Conservation (phyloP, 2,329 filamentous ascomycete species). For the Paecilomyces niveus region DNA sequence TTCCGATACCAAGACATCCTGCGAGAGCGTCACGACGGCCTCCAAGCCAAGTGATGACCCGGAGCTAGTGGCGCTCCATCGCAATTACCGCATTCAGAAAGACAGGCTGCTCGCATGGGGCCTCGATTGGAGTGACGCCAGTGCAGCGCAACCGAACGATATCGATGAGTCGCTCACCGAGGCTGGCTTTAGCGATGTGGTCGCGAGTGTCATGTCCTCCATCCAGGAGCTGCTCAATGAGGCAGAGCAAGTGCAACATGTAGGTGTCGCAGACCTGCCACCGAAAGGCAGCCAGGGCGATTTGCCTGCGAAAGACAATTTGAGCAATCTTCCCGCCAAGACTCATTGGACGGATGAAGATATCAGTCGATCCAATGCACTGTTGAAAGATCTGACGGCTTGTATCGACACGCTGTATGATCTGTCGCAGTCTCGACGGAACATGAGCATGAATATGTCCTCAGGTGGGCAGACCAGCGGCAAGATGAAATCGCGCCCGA, state of each 20-base stretch:
- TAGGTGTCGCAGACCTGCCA: conserved; percentile 31
- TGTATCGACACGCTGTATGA: conserved; percentile 61
- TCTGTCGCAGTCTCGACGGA: conserved; percentile 50
- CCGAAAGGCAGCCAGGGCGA: conserved; percentile 28
- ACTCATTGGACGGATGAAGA: conserved; percentile 43
- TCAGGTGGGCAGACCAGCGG: conserved; percentile 19
- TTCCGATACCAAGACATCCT: conserved; percentile 57
- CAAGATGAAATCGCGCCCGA: conserved; percentile 17
- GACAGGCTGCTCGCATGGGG: conserved; percentile 59
- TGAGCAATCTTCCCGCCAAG: conserved; percentile 28
- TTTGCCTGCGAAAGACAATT: conserved; percentile 20
- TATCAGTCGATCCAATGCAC: conserved; percentile 48
- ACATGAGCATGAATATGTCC: conserved; percentile 35
- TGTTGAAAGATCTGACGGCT: conserved; percentile 54
- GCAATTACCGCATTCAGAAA: conserved; percentile 57
- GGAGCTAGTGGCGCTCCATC: conserved; percentile 50
- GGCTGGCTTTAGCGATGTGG: conserved; percentile 57
- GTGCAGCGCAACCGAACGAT: conserved; percentile 48
- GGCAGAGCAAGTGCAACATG: conserved; percentile 50
- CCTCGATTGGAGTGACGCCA: conserved; percentile 58
- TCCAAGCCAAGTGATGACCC: conserved; percentile 44
- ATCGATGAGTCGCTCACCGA: conserved; percentile 58
- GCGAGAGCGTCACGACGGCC: conserved; percentile 46
- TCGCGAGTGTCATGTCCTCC: conserved; percentile 57
- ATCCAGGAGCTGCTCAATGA: conserved; percentile 58